Conservation (phyloP, 2,329 filamentous ascomycete genomes). For the Cercospora berteroae region DNA sequence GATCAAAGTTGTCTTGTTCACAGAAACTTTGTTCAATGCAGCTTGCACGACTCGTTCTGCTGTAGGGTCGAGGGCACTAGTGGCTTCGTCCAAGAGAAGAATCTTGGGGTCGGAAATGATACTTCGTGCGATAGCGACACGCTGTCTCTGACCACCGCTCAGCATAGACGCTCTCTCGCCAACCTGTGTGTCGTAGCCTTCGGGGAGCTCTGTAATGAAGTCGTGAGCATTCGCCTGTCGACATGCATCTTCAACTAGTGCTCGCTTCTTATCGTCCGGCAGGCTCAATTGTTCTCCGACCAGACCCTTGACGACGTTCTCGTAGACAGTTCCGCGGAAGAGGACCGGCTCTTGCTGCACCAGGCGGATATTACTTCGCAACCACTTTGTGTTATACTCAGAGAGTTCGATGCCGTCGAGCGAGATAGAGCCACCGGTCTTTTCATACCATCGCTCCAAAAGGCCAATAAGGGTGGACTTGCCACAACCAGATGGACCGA, state of each 20-base stretch:
- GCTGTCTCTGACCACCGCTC: slow-evolving; percentile 39
- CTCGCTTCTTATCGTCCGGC: slow-evolving; percentile 31
- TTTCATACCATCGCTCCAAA: slow-evolving; percentile 39
- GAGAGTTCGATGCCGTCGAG: slow-evolving; percentile 36
- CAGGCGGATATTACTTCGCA: slow-evolving; percentile 36
- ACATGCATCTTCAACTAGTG: slow-evolving; percentile 39
- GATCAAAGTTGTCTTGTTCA: slow-evolving; percentile 38
- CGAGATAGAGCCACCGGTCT: slow-evolving; percentile 32
- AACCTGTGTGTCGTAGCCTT: slow-evolving; percentile 38
- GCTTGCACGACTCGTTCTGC: slow-evolving; percentile 38
- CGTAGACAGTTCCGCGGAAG: slow-evolving; percentile 38
- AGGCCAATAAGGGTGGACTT: slow-evolving; percentile 41
- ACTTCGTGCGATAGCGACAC: slow-evolving; percentile 40
- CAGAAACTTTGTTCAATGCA: slow-evolving; percentile 36
- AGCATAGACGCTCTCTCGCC: slow-evolving; percentile 38
- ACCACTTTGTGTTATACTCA: slow-evolving; percentile 36
- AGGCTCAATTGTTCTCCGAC: slow-evolving; percentile 40
- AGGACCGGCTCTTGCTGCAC: slow-evolving; percentile 41
- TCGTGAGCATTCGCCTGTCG: slow-evolving; percentile 37
- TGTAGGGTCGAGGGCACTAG: slow-evolving; percentile 39
- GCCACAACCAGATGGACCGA: slow-evolving; percentile 41
- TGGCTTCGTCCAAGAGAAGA: slow-evolving; percentile 41
- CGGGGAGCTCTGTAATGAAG: slow-evolving; percentile 39
- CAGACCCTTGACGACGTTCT: slow-evolving; percentile 41
- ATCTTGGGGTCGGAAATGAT: slow-evolving; percentile 39